A percentile compares a stretch with the other conserved stretches of the same genome.
These are phyloP conservation scores for Talaromyces sp. DNA, from an alignment of 2,329 filamentous ascomycete genomes.

Conservation along the genomic window DNA sequence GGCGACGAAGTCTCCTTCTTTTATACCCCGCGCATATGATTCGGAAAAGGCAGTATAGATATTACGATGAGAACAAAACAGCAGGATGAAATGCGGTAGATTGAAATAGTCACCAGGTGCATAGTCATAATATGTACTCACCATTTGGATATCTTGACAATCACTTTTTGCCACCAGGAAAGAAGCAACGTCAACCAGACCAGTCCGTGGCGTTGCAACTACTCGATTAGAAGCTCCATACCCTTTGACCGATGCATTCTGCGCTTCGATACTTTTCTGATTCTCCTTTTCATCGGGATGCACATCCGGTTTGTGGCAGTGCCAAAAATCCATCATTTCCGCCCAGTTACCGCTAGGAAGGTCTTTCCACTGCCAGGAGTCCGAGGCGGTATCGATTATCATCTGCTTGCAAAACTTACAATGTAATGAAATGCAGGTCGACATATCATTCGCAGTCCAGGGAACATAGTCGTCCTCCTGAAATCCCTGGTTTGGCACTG, in stretches of 20 bases:
- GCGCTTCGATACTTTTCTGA: slow-evolving; percentile 38
- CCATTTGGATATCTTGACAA: slow-evolving; percentile 49
- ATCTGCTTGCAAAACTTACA: slow-evolving; percentile 38
- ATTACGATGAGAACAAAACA: slow-evolving; percentile 4
- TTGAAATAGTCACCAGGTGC: slow-evolving; percentile 8
- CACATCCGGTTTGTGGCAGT: slow-evolving; percentile 83
- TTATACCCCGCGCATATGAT: slow-evolving; percentile 42
- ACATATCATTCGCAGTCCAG: slow-evolving; percentile 40
- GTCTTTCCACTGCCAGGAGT: slow-evolving; percentile 72
- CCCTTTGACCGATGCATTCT: slow-evolving; percentile 59
- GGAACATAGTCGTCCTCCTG: slow-evolving; percentile 32
- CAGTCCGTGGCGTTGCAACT: slow-evolving; percentile 60
- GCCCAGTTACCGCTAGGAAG: slow-evolving; percentile 96
- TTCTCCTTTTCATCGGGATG: slow-evolving; percentile 42
- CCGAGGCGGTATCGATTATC: slow-evolving; percentile 25
- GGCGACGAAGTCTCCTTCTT: slow-evolving; percentile 54
- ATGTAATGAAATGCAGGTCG: slow-evolving; percentile 28
- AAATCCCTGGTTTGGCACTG: slow-evolving; percentile 20
- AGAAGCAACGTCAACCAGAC: slow-evolving; percentile 75
- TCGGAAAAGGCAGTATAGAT: not conserved
- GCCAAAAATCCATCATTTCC: slow-evolving; percentile 99
- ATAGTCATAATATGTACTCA: slow-evolving; percentile 24
- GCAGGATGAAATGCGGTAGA: not conserved
- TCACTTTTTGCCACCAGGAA: slow-evolving; percentile 69
- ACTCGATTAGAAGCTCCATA: slow-evolving; percentile 81